These are phyloP conservation scores for Nannochloropsis oceanica DNA, from an alignment of 108 stramenopile species.

Conservation along the genomic window DNA sequence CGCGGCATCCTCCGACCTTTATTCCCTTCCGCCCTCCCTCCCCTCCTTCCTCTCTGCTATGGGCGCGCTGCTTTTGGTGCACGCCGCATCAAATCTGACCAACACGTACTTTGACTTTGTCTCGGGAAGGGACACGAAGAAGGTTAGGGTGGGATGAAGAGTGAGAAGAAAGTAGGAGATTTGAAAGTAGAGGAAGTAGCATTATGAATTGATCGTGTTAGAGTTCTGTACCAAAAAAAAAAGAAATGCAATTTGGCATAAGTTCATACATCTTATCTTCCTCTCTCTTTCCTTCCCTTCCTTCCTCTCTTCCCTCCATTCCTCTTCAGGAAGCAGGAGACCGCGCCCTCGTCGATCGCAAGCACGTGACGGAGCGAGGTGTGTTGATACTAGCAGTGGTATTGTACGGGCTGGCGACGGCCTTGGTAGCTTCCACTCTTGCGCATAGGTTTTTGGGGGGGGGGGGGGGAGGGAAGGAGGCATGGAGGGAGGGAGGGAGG, in stretches of 20 bases:
- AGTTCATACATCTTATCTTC: neutral
- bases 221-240: neutral
- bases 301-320: neutral
- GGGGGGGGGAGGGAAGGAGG: no score
- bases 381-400: no score
- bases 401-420: no score
- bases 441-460: no score
- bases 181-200: constrained; percentile 11
- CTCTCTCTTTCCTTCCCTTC: constrained; percentile 30
- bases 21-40: neutral
- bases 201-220: neutral
- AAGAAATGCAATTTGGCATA: neutral
- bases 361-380: no score
- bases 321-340: no score
- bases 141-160: no score
- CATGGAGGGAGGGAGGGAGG: no score
- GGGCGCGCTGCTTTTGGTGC: constrained; percentile 24
- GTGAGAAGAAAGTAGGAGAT: neutral
- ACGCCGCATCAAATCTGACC: constrained; percentile 32
- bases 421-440: no score
- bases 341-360: no score
- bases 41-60: neutral
- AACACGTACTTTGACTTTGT: constrained; percentile 32
- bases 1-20: no score
- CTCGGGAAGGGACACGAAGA: constrained; percentile 28